Base-by-base conservation (phyloP, 1,284 basidiomycete species). In the Cryptococcus sp. region DNA sequence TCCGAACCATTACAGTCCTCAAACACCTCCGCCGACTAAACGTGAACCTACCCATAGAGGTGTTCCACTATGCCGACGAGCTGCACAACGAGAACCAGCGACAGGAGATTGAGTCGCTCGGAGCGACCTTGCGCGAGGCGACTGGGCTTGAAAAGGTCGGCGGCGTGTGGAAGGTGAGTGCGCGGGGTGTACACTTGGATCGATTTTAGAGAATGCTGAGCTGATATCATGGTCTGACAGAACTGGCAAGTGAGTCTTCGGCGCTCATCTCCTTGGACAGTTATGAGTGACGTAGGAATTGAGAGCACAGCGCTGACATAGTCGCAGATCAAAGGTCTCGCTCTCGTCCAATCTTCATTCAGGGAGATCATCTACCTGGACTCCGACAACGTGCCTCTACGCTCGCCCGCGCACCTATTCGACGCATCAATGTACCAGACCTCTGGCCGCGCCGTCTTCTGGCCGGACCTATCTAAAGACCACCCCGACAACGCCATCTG, bases 381-480 rank as follows among this genome's bases (percentile, higher is more conserved):
- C 61, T 71, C 68, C 23, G 81, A 82, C 71, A 82, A 81, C 57
- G 66, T 80, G 2, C 80, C 80, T 0, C 67, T 82, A 0, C 68
- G 75, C 1, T 73, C 80, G 41, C 80, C 80, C 1, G 61, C 71
- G 3, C 71, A 77, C 57, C 75, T 82, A 7, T 82, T 82, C 66
- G 66, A 73, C 38, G 70, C 78, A 1, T 61, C 69, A 0, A 46
- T 71, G 3, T 82, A 81, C 67, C 57, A 57, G 16, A 55, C 68
- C 4, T 60, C 70, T n/a, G 80, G 76, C 8, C 65, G 74, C 15
- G 77, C 78, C 1, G 82, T 79, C 27, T 81, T 82, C 60, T 83
- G 81, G 81, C 81, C 81, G 15, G 81, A 82, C 61, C 67, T 81
- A 47, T 79, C 74, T 47, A 81, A 80, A 58, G 81, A 82, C 57